A percentile compares a stretch with the other conserved stretches of the same genome.
Conservation (phyloP, 2,329 filamentous ascomycete species). For the Truncatella angustata region DNA sequence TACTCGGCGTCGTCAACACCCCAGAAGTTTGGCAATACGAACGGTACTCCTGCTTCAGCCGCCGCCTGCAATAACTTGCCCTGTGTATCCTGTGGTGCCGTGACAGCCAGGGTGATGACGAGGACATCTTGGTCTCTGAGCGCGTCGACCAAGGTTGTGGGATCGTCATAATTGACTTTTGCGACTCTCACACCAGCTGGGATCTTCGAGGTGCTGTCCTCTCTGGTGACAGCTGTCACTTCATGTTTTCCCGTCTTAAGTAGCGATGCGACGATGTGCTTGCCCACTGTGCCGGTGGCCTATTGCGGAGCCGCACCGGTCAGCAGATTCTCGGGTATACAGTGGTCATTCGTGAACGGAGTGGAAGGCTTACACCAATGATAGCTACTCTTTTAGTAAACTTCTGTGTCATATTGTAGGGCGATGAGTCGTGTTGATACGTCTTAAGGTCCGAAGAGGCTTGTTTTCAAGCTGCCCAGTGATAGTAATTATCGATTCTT, state of each 20-base stretch:
- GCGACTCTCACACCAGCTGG: conserved; percentile 42
- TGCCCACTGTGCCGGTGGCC: conserved; percentile 42
- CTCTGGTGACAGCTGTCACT: conserved; percentile 50
- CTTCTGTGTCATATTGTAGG: conserved; percentile 10
- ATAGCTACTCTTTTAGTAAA: conserved; percentile 41
- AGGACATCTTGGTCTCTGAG: conserved; percentile 55
- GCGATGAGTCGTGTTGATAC: too few relatives aligned
- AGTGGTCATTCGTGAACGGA: not conserved
- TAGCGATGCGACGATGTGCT: conserved; percentile 36
- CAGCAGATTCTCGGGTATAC: not conserved
- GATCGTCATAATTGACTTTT: conserved; percentile 42
- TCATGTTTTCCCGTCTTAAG: conserved; percentile 46
- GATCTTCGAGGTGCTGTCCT: conserved; percentile 36
- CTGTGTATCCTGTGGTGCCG: conserved; percentile 43
- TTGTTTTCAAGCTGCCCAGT: too few relatives aligned
- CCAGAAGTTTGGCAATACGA: conserved; percentile 47
- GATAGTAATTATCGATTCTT: too few relatives aligned
- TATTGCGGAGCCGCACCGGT: conserved; percentile 17
- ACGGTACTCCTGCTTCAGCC: conserved; percentile 51
- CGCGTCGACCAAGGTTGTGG: conserved; percentile 43
- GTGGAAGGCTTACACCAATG: conserved; percentile 39
- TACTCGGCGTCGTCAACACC: not conserved
- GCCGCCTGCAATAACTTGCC: conserved; percentile 53
- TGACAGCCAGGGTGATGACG: conserved; percentile 49
- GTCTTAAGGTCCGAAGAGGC: too few relatives aligned